Evolutionary conservation across 768 basidiomycete genomes (phyloP).

Genomic region (Lentinula guzmanii): DNA sequence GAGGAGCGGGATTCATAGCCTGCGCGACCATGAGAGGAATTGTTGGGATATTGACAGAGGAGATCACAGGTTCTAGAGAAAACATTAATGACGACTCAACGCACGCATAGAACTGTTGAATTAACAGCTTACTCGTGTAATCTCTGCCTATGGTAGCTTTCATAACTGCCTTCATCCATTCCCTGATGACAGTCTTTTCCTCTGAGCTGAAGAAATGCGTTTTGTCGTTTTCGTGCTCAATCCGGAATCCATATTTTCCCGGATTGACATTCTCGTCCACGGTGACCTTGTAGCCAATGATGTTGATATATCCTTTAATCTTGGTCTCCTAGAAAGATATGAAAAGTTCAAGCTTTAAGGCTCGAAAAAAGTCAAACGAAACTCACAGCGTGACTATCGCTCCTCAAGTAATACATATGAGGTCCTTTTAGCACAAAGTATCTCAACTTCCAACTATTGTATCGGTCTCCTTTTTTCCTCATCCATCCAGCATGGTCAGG

Average conservation of each 20-base stretch:
- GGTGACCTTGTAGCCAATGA: conserved; percentile 87
- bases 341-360: background rate
- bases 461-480: conserved; percentile 91
- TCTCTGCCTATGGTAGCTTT: conserved; percentile 96
- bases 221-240: conserved; percentile 85
- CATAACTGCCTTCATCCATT: conserved; percentile 99
- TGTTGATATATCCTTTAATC: conserved; percentile 94
- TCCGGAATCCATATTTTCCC: conserved; percentile 91
- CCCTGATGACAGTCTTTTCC: conserved; percentile 78
- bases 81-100: background rate
- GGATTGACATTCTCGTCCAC: conserved; percentile 90
- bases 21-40: conserved; percentile 94
- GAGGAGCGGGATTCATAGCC: conserved; percentile 92
- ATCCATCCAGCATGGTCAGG: conserved; percentile 92
- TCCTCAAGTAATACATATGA: conserved; percentile 83
- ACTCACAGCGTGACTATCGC: conserved; percentile 53
- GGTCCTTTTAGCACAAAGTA: conserved; percentile 92
- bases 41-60: conserved; percentile 94
- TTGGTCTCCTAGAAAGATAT: conserved; percentile 67
- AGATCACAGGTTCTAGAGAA: conserved; percentile 78
- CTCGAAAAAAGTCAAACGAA: conserved; percentile 14
- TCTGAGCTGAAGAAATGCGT: conserved; percentile 90
- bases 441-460: conserved; percentile 87
- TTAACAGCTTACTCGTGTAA: conserved; percentile 64
- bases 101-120: background rate